phyloP scores from a whole-genome alignment of 2,329 filamentous ascomycete genomes.

The Ceratocystis albifundus region DNA sequence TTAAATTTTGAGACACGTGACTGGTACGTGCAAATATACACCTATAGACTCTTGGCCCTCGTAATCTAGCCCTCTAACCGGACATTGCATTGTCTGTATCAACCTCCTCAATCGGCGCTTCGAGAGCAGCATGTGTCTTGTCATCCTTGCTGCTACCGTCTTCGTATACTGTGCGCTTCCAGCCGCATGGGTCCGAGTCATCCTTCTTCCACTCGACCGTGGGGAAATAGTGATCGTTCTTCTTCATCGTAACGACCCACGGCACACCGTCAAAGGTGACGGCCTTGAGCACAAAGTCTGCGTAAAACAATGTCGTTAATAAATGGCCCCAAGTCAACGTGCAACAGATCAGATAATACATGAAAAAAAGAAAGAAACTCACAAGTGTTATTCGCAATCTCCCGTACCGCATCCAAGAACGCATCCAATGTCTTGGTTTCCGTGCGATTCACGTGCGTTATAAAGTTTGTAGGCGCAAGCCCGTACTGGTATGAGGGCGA shows the following conservation, averaged over 20 bases:
- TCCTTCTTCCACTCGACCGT: conserved; percentile 61
- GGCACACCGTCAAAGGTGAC: conserved; percentile 97
- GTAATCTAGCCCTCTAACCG: background rate
- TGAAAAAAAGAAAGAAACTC: conserved; percentile 28
- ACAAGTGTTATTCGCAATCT: conserved; percentile 92
- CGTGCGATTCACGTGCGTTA: conserved; percentile 87
- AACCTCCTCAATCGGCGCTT: background rate
- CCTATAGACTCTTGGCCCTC: background rate
- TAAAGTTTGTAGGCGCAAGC: conserved; percentile 90
- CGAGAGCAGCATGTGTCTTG: conserved; percentile 6
- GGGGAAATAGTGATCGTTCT: conserved; percentile 92
- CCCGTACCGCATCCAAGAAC: conserved; percentile 70
- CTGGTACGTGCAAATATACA: too few relatives aligned
- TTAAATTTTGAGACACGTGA: too few relatives aligned
- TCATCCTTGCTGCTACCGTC: conserved; percentile 12
- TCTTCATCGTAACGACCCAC: conserved; percentile 99
- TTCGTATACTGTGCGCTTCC: conserved; percentile 44
- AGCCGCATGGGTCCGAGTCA: conserved; percentile 45
- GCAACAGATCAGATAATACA: background rate
- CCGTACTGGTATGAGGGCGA: conserved; percentile 83
- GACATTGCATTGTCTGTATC: conserved; percentile 16
- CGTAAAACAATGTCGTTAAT: background rate
- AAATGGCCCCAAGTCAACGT: too few relatives aligned
- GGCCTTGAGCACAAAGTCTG: conserved; percentile 89
- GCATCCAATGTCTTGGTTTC: conserved; percentile 69